Conservation (phyloP, 1,284 basidiomycete species). For the Rhodotorula sp. region DNA sequence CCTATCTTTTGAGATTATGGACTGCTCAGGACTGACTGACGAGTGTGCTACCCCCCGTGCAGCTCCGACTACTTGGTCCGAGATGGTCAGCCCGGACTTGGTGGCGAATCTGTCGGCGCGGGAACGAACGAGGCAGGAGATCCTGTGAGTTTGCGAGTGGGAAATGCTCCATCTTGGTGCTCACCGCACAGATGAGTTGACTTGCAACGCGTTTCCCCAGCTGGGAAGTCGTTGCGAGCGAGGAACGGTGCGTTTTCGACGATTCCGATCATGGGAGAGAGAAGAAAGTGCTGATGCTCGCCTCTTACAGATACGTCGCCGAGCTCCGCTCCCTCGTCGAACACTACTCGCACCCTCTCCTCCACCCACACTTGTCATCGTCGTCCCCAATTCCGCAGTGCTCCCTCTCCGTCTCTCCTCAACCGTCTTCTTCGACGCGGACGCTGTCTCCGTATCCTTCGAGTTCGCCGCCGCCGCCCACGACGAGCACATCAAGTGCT, state of each 20-base stretch:
- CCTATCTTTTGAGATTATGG: background rate
- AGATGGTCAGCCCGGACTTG: constrained; percentile 90
- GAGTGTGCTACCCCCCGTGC: background rate
- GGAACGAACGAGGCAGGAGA: constrained; percentile 93
- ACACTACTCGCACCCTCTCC: constrained; percentile 82
- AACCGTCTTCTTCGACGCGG: constrained; percentile 1
- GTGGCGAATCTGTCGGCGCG: constrained; percentile 87
- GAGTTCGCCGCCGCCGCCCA: constrained; percentile 1
- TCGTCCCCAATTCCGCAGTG: constrained; percentile 31
- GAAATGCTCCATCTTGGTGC: no score
- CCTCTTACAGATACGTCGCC: constrained; percentile 73
- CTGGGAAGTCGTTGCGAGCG: constrained; percentile 92
- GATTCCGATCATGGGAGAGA: background rate
- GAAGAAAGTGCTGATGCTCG: background rate
- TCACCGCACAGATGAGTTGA: background rate
- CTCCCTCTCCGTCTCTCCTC: constrained; percentile 6
- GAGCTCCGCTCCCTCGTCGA: constrained; percentile 88
- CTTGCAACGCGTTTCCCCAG: background rate
- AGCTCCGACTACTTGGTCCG: constrained; percentile 81
- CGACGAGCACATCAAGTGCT: constrained; percentile 52
- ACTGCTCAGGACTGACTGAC: background rate
- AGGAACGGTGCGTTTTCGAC: constrained; percentile 68
- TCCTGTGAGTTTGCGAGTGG: constrained; percentile 58
- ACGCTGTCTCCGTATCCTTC: constrained; percentile 11
- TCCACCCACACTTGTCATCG: constrained; percentile 67